These are phyloP conservation scores for Agaricus sinodeliciosus DNA, from an alignment of 768 basidiomycete species.

Conservation along the genomic window DNA sequence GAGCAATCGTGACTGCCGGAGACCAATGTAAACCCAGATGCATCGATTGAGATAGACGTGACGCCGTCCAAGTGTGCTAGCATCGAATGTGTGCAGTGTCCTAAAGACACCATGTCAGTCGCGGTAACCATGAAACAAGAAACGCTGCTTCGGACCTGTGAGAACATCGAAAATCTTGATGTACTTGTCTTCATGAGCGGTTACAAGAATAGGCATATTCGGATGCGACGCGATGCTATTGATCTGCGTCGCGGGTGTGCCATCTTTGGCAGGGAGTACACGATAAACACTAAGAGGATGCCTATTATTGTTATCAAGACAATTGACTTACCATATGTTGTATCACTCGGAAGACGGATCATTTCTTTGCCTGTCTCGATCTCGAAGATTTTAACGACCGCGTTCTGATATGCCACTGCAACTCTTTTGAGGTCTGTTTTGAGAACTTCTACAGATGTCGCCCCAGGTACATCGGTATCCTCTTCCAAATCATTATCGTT, in stretches of 20 bases:
- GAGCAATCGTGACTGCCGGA: constrained; percentile 94
- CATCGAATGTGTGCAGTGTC: constrained; percentile 86
- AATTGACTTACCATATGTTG: constrained; percentile 43
- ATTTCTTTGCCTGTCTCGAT: constrained; percentile 83
- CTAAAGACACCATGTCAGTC: constrained; percentile 26
- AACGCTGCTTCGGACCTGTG: constrained; percentile 48
- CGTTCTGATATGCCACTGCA: constrained; percentile 86
- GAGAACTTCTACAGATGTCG: constrained; percentile 79
- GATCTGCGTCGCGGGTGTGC: constrained; percentile 69
- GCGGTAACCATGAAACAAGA: not conserved
- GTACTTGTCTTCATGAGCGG: constrained; percentile 91
- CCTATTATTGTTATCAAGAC: not conserved
- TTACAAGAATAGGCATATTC: constrained; percentile 80
- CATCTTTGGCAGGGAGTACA: constrained; percentile 40
- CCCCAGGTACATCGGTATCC: constrained; percentile 52
- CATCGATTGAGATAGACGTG: constrained; percentile 85
- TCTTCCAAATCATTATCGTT: constrained; percentile 48
- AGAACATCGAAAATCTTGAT: constrained; percentile 84
- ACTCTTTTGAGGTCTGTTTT: constrained; percentile 81
- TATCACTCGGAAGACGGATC: constrained; percentile 51
- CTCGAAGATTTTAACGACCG: constrained; percentile 86
- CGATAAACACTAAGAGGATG: constrained; percentile 1
- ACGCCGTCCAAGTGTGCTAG: constrained; percentile 88
- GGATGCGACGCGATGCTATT: constrained; percentile 88
- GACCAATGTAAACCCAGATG: constrained; percentile 80